These are phyloP conservation scores for Hypoxylon sp. DNA, from an alignment of 2,329 filamentous ascomycete genomes.

Conservation along the genomic window DNA sequence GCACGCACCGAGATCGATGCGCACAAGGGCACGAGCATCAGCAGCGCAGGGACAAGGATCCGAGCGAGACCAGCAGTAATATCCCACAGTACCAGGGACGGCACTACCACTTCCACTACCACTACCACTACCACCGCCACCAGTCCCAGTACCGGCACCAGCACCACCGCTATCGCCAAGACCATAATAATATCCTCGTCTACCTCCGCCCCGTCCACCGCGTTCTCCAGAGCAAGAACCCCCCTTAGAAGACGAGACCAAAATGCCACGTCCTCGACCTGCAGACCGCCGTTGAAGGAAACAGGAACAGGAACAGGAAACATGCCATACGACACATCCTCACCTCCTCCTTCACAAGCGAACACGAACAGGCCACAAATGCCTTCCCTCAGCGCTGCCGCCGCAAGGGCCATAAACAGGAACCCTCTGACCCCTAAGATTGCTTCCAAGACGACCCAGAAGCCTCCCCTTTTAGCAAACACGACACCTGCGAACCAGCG, in stretches of 20 bases:
- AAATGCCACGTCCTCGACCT: conserved; percentile 49
- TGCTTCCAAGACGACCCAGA: conserved; percentile 50
- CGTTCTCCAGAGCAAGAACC: conserved; percentile 23
- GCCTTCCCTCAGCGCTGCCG: conserved; percentile 72
- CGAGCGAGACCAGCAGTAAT: conserved; percentile 29
- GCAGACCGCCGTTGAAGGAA: conserved; percentile 44
- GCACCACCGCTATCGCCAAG: conserved; percentile 30
- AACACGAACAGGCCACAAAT: conserved; percentile 67
- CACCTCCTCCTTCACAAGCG: conserved; percentile 48
- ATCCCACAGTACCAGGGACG: conserved; percentile 8
- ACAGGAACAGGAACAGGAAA: conserved; percentile 45
- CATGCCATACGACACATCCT: conserved; percentile 56
- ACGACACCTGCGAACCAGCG: conserved; percentile 55
- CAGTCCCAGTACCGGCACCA: too few relatives aligned
- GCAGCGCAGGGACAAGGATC: conserved; percentile 15
- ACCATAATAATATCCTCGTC: conserved; percentile 31
- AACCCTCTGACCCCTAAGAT: conserved; percentile 65
- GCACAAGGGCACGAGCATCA: conserved; percentile 1
- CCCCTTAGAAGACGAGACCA: conserved; percentile 47
- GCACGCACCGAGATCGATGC: too few relatives aligned
- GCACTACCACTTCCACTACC: background rate
- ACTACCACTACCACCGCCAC: conserved; percentile 11
- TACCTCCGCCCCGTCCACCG: conserved; percentile 15
- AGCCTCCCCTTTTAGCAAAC: conserved; percentile 42
- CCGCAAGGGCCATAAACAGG: conserved; percentile 60